Percentiles rank a stretch among this genome's conserved stretches.
These are phyloP conservation scores for Entonaema liquescens DNA, from an alignment of 495 filamentous ascomycete species.

Conservation along the genomic window DNA sequence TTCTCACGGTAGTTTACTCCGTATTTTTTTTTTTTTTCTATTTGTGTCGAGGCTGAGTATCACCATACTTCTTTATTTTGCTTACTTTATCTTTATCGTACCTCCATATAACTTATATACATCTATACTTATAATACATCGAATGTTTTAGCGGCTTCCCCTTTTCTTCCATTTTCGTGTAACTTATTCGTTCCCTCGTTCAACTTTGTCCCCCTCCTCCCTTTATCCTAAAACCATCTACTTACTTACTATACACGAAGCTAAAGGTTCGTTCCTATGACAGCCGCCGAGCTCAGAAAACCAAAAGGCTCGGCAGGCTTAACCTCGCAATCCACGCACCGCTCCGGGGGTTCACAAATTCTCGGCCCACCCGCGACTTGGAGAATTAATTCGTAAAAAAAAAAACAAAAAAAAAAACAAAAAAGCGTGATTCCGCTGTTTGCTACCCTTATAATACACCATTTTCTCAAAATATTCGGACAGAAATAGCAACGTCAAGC, in stretches of 20 bases:
- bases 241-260: slow-evolving; percentile 5
- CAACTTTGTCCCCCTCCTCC: slow-evolving; percentile 6
- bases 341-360: slow-evolving; percentile 25
- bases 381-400: slow-evolving; percentile 32
- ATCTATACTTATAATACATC: slow-evolving; percentile 1
- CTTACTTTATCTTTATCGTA: slow-evolving; percentile 20
- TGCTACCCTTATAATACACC: slow-evolving; percentile 28
- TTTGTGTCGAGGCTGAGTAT: slow-evolving; percentile 41
- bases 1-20: slow-evolving; percentile 35
- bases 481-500: slow-evolving; percentile 34
- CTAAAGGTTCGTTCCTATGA: slow-evolving; percentile 30
- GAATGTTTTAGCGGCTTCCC: neutral
- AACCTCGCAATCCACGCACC: slow-evolving; percentile 20
- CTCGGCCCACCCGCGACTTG: slow-evolving; percentile 14
- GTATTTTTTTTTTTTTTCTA: slow-evolving; percentile 35
- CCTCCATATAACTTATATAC: neutral
- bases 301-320: slow-evolving; percentile 36
- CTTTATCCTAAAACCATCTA: slow-evolving; percentile 18
- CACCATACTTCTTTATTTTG: slow-evolving; percentile 22
- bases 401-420: no score
- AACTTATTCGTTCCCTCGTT: slow-evolving; percentile 18
- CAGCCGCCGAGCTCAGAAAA: slow-evolving; percentile 32
- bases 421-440: slow-evolving; percentile 32
- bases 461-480: slow-evolving; percentile 2
- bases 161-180: slow-evolving; percentile 29